Evolutionary conservation across 176 grass and related monocot species (phyloP), one percentile per base, ranked within the genome.

Genomic region (Zoysia japonica): DNA sequence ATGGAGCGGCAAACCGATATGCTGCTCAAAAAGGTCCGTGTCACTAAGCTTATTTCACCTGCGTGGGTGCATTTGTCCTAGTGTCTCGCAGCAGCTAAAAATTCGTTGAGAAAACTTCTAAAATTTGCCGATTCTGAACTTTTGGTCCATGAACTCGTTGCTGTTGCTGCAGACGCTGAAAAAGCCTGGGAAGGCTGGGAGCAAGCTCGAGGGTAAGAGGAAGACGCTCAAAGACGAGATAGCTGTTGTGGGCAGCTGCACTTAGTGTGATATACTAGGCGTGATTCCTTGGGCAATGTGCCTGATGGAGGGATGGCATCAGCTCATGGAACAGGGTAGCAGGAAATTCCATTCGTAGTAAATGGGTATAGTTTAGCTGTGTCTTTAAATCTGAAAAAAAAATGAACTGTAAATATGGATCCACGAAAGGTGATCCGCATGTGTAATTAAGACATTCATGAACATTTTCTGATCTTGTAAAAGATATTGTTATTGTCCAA

Each of bases 1-100:
- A 90, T 91, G 92, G 90, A 98, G 80, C 82, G 78, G 82, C 80
- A 98, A 74, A 98, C 87, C 6, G 83, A 98, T 51, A 59, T 90
- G 52, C 78, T 94, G 39, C 90, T 98, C 56, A 90, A 94, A 63
- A 90, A 94, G 86, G 92, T 90, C 66, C 81, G 88, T 5, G 13
- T 43, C 54, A 38, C 7, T 19, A 7, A 7, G 17, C 39, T 38
- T 9, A 14, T 39, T 48, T 41, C 20, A 40, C 6, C 17, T 57
- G 28, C 28, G 15, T 56, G 15, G 16, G 6, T 7, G 14, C 9
- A 1, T 39, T 28, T 17, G 5, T 70, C 67, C 2, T 9, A 6
- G 3, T 11, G 16, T 70, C 45, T 49, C 44, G 2, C 39, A 14
- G 19, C 11, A 75, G 55, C 11, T 47, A 36, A 13, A 13, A 59